phyloP scores from a whole-genome alignment of 1,139 yeast genomes.

The Starmera stellimalicola region DNA sequence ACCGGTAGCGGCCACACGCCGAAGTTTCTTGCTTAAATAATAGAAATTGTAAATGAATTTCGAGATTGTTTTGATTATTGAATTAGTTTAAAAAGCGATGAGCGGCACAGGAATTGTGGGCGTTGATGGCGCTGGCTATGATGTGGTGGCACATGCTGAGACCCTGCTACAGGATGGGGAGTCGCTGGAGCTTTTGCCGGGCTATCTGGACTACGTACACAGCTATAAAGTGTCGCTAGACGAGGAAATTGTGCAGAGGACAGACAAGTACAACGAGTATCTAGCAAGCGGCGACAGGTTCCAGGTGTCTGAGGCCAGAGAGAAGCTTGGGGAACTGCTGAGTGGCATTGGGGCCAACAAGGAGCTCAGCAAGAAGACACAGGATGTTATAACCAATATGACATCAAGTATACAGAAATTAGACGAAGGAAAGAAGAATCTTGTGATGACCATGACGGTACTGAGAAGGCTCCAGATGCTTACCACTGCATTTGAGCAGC shows the following conservation, averaged over 20 bases:
- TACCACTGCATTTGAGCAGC: slow-evolving; percentile 63
- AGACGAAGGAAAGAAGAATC: slow-evolving; percentile 75
- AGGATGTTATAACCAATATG: slow-evolving; percentile 53
- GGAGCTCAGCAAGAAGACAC: slow-evolving; percentile 45
- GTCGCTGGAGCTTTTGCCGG: slow-evolving; percentile 37
- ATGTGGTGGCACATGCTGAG: not conserved
- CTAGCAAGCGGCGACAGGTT: slow-evolving; percentile 13
- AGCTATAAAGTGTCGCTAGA: slow-evolving; percentile 39
- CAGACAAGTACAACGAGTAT: slow-evolving; percentile 23
- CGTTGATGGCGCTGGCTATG: not conserved
- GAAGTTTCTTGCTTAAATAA: no score
- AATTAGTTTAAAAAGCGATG: no score
- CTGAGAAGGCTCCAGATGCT: slow-evolving; percentile 83
- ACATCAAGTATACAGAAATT: slow-evolving; percentile 70
- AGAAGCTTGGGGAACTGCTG: slow-evolving; percentile 23
- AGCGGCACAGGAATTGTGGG: no score
- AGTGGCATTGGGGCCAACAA: slow-evolving; percentile 35
- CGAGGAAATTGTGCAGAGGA: slow-evolving; percentile 26
- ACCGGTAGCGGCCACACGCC: no score
- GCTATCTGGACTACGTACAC: slow-evolving; percentile 30
- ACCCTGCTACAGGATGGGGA: slow-evolving; percentile 23
- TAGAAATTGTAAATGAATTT: no score
- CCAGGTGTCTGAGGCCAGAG: slow-evolving; percentile 12
- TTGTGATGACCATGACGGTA: slow-evolving; percentile 77
- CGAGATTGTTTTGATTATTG: no score